A percentile compares a stretch with the other conserved stretches of the same genome.
Conservation (phyloP, 2,329 filamentous ascomycete genomes). For the Cladophialophora yegresii region DNA sequence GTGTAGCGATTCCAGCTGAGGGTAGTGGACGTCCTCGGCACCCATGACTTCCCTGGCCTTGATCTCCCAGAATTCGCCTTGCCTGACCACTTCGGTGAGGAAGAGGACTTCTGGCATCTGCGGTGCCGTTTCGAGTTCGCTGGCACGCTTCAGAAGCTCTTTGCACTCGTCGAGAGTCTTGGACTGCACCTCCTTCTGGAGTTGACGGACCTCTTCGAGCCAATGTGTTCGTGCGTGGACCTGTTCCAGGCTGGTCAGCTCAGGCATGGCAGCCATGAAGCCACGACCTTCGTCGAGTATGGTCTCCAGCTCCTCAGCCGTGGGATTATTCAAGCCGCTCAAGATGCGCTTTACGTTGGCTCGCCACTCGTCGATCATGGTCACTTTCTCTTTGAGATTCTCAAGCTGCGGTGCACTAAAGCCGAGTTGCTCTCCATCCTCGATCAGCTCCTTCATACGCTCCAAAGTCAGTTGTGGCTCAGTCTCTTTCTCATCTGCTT, state of each 20-base stretch:
- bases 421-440: conserved; percentile 79
- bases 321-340: conserved; percentile 63
- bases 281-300: conserved; percentile 84
- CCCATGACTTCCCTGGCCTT: conserved; percentile 91
- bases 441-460: conserved; percentile 81
- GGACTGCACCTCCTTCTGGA: conserved; percentile 63
- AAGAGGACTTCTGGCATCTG: conserved; percentile 77
- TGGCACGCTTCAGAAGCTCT: conserved; percentile 74
- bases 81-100: conserved; percentile 72
- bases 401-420: conserved; percentile 93
- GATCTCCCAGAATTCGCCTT: conserved; percentile 84
- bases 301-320: conserved; percentile 78
- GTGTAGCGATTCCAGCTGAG: conserved; percentile 88
- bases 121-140: conserved; percentile 73
- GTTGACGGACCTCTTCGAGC: conserved; percentile 73
- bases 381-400: conserved; percentile 79
- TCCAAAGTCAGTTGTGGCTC: conserved; percentile 79
- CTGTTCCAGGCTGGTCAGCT: conserved; percentile 78
- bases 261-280: conserved; percentile 89
- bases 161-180: conserved; percentile 76
- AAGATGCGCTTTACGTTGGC: conserved; percentile 71
- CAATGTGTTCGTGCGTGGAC: conserved; percentile 84
- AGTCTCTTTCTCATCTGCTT: conserved; percentile 78
- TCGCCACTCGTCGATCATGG: conserved; percentile 83
- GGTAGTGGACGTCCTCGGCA: conserved; percentile 90